Conservation (phyloP, 2,329 filamentous ascomycete species). For the Aotearoamyces nothofagi region DNA sequence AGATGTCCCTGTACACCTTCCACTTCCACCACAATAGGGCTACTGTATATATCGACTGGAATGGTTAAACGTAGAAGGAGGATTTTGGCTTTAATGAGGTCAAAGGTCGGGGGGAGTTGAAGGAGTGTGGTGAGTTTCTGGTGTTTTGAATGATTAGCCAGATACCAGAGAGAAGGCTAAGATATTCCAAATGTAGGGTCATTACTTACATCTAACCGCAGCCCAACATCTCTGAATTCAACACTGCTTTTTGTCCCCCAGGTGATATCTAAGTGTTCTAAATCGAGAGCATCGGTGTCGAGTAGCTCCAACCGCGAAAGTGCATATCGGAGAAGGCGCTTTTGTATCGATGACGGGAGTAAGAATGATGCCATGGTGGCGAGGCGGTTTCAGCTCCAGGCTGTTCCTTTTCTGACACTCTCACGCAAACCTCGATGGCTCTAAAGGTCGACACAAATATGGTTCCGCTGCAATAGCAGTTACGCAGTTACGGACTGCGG, state of each 20-base stretch:
- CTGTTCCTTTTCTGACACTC: no score
- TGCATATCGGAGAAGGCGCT: conserved; percentile 75
- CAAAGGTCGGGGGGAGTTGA: conserved; percentile 57
- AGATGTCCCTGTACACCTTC: conserved; percentile 65
- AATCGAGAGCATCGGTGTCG: conserved; percentile 72
- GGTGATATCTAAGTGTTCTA: conserved; percentile 73
- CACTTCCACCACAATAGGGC: conserved; percentile 67
- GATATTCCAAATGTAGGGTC: conserved; percentile 1
- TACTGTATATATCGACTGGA: conserved; percentile 76
- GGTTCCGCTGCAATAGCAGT: no score
- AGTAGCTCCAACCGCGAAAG: conserved; percentile 73
- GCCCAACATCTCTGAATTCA: conserved; percentile 73
- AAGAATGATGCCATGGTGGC: conserved; percentile 20
- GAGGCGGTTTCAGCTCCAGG: no score
- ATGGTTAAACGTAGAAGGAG: conserved; percentile 66
- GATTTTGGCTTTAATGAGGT: conserved; percentile 60
- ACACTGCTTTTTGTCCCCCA: conserved; percentile 71
- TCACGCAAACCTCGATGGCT: no score
- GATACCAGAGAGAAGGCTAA: background rate
- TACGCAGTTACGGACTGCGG: no score
- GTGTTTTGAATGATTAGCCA: conserved; percentile 4
- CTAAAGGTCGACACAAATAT: no score
- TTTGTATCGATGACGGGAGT: conserved; percentile 57
- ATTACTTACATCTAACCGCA: conserved; percentile 57
- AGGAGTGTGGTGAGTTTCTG: conserved; percentile 69